Evolutionary conservation across 305 asterid species (phyloP).

Genomic region (Euphrasia arctica): DNA sequence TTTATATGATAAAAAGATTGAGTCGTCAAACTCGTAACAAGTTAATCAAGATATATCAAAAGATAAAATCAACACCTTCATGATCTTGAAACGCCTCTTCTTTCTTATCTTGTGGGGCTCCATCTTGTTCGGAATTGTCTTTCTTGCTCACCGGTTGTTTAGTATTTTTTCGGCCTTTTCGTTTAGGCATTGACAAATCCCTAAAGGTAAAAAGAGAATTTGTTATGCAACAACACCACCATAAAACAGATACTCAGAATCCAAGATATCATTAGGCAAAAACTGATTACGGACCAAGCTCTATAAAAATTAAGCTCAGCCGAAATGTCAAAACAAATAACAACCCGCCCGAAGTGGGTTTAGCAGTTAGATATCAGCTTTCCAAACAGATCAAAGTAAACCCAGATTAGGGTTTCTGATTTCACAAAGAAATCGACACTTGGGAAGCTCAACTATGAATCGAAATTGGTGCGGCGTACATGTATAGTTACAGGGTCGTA

Average conservation of each 20-base stretch:
- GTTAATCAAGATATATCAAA: background rate
- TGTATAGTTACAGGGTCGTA: background rate
- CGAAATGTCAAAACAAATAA: background rate
- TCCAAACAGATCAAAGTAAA: background rate
- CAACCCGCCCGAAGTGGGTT: no score
- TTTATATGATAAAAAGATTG: background rate
- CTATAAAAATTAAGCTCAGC: background rate
- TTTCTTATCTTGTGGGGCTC: constrained; percentile 17
- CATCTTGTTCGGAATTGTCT: constrained; percentile 17
- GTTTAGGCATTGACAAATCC: constrained; percentile 34
- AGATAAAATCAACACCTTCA: constrained; percentile 34
- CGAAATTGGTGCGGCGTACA: background rate
- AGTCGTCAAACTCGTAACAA: background rate
- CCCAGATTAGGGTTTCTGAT: background rate
- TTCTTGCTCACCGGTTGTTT: constrained; percentile 23
- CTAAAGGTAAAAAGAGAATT: constrained; percentile 16
- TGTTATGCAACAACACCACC: background rate
- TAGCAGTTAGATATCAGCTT: background rate
- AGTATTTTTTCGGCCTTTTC: constrained; percentile 26
- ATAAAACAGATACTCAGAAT: background rate
- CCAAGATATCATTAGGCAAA: background rate
- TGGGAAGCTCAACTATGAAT: no score
- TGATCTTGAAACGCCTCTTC: constrained; percentile 29
- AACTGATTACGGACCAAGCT: background rate
- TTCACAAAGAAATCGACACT: background rate